phyloP scores from a whole-genome alignment of 2,329 filamentous ascomycete species.

The Lachnellula willkommii region DNA sequence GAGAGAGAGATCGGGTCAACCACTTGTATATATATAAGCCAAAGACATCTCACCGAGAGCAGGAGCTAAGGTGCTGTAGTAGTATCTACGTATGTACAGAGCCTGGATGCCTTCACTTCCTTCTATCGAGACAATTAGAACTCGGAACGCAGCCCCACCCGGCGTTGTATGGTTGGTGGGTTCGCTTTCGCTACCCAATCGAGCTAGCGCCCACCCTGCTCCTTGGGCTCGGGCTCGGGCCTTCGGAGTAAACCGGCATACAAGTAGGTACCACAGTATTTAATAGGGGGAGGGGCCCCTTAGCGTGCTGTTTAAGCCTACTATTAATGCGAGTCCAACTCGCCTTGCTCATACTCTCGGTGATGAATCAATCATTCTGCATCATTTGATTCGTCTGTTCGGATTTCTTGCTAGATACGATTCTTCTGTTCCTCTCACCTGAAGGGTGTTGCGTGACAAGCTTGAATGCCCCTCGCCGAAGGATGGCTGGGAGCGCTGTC shows the following conservation, averaged over 20 bases:
- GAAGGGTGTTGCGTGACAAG: constrained; percentile 16
- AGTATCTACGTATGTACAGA: constrained; percentile 4
- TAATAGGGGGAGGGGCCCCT: too few species aligned
- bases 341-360: constrained; percentile 9
- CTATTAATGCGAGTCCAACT: constrained; percentile 15
- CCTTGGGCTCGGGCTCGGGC: not conserved
- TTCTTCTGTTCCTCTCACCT: constrained; percentile 18
- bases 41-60: constrained; percentile 15
- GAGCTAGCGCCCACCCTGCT: constrained; percentile 16
- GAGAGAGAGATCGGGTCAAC: constrained; percentile 12
- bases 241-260: not conserved
- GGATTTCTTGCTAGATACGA: constrained; percentile 20
- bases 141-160: constrained; percentile 7
- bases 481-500: constrained; percentile 24
- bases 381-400: constrained; percentile 28
- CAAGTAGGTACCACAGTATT: too few species aligned
- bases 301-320: too few species aligned
- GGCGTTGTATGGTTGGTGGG: constrained; percentile 28
- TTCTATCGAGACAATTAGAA: constrained; percentile 12
- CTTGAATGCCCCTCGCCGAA: constrained; percentile 10
- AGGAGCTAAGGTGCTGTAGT: constrained; percentile 7
- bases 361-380: constrained; percentile 9
- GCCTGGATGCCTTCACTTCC: constrained; percentile 11
- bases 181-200: constrained; percentile 32
- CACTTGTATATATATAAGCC: constrained; percentile 14